Evolutionary conservation across 2,329 filamentous ascomycete species (phyloP), one percentile per base, ranked within the genome.

Genomic region (Neofusicoccum kwambonambiense): DNA sequence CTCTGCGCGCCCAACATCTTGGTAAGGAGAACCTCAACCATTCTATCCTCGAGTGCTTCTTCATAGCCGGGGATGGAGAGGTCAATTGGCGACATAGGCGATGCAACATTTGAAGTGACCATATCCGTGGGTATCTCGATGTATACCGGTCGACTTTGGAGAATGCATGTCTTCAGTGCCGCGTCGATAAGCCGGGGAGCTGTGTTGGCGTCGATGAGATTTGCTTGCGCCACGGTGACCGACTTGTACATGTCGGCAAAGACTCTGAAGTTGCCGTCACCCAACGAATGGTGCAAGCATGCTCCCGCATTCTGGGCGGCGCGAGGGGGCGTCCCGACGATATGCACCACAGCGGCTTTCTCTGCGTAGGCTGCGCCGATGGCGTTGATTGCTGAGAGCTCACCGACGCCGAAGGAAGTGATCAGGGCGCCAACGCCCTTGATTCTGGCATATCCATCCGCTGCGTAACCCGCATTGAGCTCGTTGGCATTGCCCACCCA

Each of bases 351-450:
- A 2, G 90, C 88, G 1, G 91, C 87, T 69, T 86, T 85, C 75
- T 93, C 90, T 1, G 89, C 88, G 77, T 86, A 92, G 49, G 89
- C 86, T n/a, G 90, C 90, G 2, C 89, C 90, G 62, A 92, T 77
- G 45, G 87, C 90, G 71, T 92, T 91, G 71, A 92, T 81, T 56
- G 89, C 89, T 2, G 89, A 91, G n/a, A 84, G 73, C 70, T 84
- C 83, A 8, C 82, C 90, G 4, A 92, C 89, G 61, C 90, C 90
- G 68, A 92, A 92, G 0, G 90, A 92, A 45, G 90, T 93, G 69
- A 93, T 77, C 54, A 93, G 77, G 35, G 89, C 89, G 4, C 84
- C 84, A 39, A 92, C 3, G 19, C 82, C 82, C 67, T 84, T 85
- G 66, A 85, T 79, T 9, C 85, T 76, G 2, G 83, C 80, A 68